phyloP scores from a whole-genome alignment of 2,329 filamentous ascomycete species.

The Talaromyces funiculosus region DNA sequence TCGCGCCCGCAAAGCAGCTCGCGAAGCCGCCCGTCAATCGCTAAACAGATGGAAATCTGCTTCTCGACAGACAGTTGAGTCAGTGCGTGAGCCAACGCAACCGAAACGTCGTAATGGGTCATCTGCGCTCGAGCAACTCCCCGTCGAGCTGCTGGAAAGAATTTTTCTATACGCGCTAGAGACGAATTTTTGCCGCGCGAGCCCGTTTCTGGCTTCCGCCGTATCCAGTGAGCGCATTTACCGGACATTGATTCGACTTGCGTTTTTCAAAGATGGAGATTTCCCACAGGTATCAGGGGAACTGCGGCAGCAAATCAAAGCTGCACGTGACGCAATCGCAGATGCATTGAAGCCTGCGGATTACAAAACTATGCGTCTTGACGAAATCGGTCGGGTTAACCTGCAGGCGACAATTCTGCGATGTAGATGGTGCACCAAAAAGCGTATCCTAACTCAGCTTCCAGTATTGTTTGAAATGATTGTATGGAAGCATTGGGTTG shows the following conservation, averaged over 20 bases:
- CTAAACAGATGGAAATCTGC: background rate
- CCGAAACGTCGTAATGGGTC: conserved; percentile 14
- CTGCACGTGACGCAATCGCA: background rate
- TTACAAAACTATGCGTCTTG: conserved; percentile 24
- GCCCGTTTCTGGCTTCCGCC: conserved; percentile 33
- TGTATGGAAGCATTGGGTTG: conserved; percentile 31
- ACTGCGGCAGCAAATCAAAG: background rate
- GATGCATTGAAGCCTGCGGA: conserved; percentile 28
- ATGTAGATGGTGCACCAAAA: conserved; percentile 37
- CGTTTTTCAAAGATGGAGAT: conserved; percentile 26
- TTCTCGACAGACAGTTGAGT: background rate
- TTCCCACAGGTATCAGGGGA: background rate
- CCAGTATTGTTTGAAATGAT: conserved; percentile 30
- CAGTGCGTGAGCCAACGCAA: background rate
- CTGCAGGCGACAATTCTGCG: conserved; percentile 33
- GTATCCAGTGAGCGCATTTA: conserved; percentile 40
- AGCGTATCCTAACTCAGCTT: conserved; percentile 29
- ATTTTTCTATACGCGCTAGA: conserved; percentile 48
- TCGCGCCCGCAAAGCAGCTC: background rate
- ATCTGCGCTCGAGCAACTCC: conserved; percentile 42
- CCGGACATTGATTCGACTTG: conserved; percentile 34
- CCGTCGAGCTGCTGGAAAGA: conserved; percentile 47
- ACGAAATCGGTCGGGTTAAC: conserved; percentile 21
- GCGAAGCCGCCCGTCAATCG: background rate
- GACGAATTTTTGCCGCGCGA: conserved; percentile 40